Evolutionary conservation across 2,329 filamentous ascomycete genomes (phyloP), one percentile per base, ranked within the genome.

Genomic region (Colletotrichum abscissum): DNA sequence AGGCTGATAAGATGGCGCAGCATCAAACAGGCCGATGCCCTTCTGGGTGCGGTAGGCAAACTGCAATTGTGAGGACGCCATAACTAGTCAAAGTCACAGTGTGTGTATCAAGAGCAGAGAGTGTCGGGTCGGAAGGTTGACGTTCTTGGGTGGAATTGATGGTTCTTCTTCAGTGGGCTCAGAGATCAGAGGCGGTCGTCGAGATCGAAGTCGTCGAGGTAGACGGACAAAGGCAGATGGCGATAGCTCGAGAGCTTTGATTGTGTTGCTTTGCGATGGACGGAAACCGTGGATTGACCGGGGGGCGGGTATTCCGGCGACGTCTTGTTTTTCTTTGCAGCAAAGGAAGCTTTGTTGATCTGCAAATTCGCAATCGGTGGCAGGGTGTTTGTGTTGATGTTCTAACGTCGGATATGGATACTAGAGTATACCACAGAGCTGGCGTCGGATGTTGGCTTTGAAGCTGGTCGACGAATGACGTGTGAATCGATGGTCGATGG

Each of bases 31-130:
- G 81, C 95, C 95, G 87, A 99, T 95, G 84, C 92, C 93, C 92
- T 98, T 98, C 86, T 95, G 93, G 84, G 97, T 98, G 87, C 97
- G 95, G 90, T 94, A 98, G 86, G 95, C 94, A 92, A 98, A 94
- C 91, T 98, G 96, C 87, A 96, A 93, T 82, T 94, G 92, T 81
- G 94, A 92, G 88, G 89, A 92, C 84, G 94, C 94, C 95, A 98
- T 98, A 91, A 92, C 94, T 95, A 95, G 91, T 92, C 82, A 95
- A 95, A 95, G 93, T 89, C 93, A 95, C 93, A 93, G 92, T 80
- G 78, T 80, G 78, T 73, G 76, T 79, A 78, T 78, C 78, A 69
- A 75, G 73, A 73, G 78, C 78, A 81, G 77, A 63, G 76, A 22
- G 75, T 73, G 62, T 72, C 77, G 58, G 42, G 62, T 57, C 42